phyloP scores from a whole-genome alignment of 2,329 filamentous ascomycete genomes.

The Fusarium cyanostomum region DNA sequence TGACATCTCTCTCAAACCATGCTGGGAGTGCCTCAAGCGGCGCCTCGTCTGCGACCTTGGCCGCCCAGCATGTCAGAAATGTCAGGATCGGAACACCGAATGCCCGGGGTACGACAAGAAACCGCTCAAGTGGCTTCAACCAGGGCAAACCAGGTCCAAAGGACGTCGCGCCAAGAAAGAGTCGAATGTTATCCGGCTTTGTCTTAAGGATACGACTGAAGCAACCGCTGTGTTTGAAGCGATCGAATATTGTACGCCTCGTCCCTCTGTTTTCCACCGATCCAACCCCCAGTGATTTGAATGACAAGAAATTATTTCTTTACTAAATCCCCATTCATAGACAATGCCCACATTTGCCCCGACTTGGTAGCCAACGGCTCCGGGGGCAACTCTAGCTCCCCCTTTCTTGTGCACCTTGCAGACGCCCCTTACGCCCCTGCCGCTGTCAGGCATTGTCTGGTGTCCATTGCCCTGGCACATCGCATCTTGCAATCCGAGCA shows the following conservation, averaged over 20 bases:
- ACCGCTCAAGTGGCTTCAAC: conserved; percentile 34
- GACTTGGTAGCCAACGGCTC: conserved; percentile 25
- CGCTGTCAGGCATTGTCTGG: conserved; percentile 17
- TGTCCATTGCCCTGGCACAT: conserved; percentile 23
- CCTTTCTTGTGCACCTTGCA: conserved; percentile 13
- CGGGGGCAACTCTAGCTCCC: conserved; percentile 2
- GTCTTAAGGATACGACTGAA: conserved; percentile 2
- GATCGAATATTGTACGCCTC: conserved; percentile 17
- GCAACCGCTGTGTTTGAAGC: conserved; percentile 1
- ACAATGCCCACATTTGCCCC: conserved; percentile 31
- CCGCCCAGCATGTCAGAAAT: conserved; percentile 27
- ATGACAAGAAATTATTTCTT: neutral
- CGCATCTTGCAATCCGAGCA: conserved; percentile 24
- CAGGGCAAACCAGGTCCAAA: conserved; percentile 35
- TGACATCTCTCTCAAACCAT: conserved; percentile 8
- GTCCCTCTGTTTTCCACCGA: too few relatives aligned
- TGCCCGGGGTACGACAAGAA: conserved; percentile 36
- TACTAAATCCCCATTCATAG: neutral
- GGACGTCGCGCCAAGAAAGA: conserved; percentile 16
- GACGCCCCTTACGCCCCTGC: conserved; percentile 4
- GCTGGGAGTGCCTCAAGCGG: conserved; percentile 34
- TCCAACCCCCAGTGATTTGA: neutral
- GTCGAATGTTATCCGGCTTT: conserved; percentile 2
- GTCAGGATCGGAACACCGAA: conserved; percentile 6
- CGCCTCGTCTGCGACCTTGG: conserved; percentile 32